These are phyloP conservation scores for Rubia peregrina DNA, from an alignment of 305 asterid genomes.

Conservation along the genomic window DNA sequence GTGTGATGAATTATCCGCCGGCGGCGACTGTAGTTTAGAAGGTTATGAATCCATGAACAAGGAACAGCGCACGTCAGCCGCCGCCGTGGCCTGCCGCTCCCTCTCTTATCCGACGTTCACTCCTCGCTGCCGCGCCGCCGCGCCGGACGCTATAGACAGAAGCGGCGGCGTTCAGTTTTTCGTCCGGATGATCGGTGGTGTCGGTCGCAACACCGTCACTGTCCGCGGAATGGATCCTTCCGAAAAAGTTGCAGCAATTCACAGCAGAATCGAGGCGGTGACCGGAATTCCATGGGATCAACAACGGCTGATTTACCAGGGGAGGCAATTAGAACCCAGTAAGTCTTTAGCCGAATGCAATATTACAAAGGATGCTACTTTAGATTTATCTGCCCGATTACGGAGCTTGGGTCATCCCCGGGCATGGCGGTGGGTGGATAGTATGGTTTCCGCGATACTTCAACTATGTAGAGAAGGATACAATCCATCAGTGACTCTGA, in stretches of 20 bases:
- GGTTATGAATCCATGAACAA: conserved; percentile 39
- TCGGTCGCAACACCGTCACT: conserved; percentile 35
- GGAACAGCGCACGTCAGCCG: conserved; percentile 39
- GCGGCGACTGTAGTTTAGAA: conserved; percentile 24
- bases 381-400: conserved; percentile 65
- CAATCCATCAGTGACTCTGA: conserved; percentile 19
- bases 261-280: conserved; percentile 38
- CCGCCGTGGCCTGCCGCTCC: neutral
- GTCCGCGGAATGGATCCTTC: conserved; percentile 47
- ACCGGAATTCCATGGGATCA: conserved; percentile 58
- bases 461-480: conserved; percentile 30
- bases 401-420: conserved; percentile 68
- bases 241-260: conserved; percentile 51
- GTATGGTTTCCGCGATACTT: conserved; percentile 37
- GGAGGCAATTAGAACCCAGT: conserved; percentile 71
- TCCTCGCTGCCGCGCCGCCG: conserved; percentile 3
- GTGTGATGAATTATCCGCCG: conserved; percentile 46
- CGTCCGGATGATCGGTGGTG: conserved; percentile 43
- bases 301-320: conserved; percentile 64
- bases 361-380: conserved; percentile 51
- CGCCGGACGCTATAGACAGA: neutral
- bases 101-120: conserved; percentile 20
- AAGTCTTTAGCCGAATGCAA: conserved; percentile 46
- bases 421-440: conserved; percentile 65
- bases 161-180: conserved; percentile 55